These are phyloP conservation scores for Nissolia schottii DNA, from an alignment of 306 rosid genomes.

Conservation along the genomic window DNA sequence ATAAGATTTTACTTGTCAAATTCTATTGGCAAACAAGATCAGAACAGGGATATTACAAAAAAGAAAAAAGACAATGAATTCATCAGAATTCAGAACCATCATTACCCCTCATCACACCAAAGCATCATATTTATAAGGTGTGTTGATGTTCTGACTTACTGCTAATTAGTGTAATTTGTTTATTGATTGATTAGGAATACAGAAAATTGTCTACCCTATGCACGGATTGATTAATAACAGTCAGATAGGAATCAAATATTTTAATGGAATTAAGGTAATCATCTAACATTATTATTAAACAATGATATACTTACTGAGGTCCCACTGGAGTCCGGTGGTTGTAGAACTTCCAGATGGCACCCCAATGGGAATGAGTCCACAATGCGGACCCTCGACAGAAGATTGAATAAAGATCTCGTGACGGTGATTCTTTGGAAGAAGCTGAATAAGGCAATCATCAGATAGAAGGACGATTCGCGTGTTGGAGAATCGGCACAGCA, in stretches of 20 bases:
- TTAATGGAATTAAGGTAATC: not conserved
- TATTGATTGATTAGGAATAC: not conserved
- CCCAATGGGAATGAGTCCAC: conserved; percentile 90
- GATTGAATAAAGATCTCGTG: conserved; percentile 73
- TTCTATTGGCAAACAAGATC: not conserved
- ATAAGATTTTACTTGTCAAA: conserved; percentile 13
- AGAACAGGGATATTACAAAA: not conserved
- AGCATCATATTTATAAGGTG: not conserved
- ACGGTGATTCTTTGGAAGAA: conserved; percentile 62
- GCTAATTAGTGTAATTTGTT: not conserved
- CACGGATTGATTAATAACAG: not conserved
- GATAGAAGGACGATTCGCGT: conserved; percentile 70
- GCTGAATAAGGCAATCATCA: conserved; percentile 77
- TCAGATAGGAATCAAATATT: not conserved
- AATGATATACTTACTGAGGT: conserved; percentile 61
- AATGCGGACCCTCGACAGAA: conserved; percentile 87
- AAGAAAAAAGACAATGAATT: not conserved
- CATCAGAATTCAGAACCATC: conserved; percentile 14
- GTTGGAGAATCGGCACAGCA: conserved; percentile 61
- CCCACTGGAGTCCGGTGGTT: conserved; percentile 87
- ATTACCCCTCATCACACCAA: not conserved
- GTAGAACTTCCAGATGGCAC: conserved; percentile 79
- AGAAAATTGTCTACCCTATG: not conserved
- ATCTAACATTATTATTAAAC: not conserved
- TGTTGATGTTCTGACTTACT: not conserved